phyloP scores from a whole-genome alignment of 169 alveolate species.

The Plasmodium malariae region DNA sequence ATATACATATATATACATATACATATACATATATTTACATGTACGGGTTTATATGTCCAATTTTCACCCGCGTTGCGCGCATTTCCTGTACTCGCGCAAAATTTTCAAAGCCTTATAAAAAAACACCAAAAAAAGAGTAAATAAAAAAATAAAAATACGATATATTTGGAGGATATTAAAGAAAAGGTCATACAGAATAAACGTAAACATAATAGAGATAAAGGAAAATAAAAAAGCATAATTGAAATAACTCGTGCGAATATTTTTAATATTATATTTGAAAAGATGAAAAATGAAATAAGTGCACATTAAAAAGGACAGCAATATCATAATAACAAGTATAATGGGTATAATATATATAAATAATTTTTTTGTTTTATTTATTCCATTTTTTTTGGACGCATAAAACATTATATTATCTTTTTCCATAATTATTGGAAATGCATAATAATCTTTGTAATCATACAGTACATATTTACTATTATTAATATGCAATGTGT shows the following conservation, averaged over 20 bases:
- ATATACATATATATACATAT: conserved; percentile 9
- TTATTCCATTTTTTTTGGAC: background rate
- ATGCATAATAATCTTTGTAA: conserved; percentile 41
- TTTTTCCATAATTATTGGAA: conserved; percentile 20
- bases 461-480: conserved; percentile 22
- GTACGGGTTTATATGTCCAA: background rate
- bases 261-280: conserved; percentile 43
- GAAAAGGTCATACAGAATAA: conserved; percentile 52
- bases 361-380: background rate
- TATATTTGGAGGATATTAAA: conserved; percentile 37
- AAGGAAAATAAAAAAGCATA: conserved; percentile 53
- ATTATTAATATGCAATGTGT: background rate
- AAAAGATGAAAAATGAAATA: conserved; percentile 41
- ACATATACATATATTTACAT: background rate
- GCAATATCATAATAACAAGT: conserved; percentile 11
- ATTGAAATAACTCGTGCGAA: conserved; percentile 19
- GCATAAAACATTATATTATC: background rate
- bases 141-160: conserved; percentile 13
- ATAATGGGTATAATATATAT: conserved; percentile 1
- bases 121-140: conserved; percentile 33
- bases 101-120: conserved; percentile 49
- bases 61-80: background rate
- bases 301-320: conserved; percentile 25
- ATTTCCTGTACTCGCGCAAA: conserved; percentile 22
- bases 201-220: conserved; percentile 23